Evolutionary conservation across 805 yeast genomes (phyloP).

Genomic region (Peterozyma xylosa): DNA sequence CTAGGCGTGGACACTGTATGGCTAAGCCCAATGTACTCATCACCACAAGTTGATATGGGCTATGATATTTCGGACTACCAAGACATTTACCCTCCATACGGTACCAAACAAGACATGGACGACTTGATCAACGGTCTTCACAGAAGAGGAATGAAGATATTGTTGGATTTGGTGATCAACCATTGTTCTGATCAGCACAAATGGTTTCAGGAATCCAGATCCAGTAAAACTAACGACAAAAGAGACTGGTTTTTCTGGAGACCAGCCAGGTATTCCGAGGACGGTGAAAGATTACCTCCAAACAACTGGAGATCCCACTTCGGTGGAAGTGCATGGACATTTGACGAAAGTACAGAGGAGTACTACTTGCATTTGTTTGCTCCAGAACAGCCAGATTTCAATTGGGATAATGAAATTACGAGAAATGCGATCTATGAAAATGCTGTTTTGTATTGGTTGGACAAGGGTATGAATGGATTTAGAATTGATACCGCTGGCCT

Average conservation of each 20-base stretch:
- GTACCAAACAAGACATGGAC: slow-evolving; percentile 46
- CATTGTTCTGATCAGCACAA: slow-evolving; percentile 49
- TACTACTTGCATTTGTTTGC: slow-evolving; percentile 51
- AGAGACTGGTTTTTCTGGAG: slow-evolving; percentile 60
- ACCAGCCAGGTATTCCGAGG: slow-evolving; percentile 34
- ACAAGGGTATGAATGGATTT: slow-evolving; percentile 52
- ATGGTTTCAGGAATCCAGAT: slow-evolving; percentile 51
- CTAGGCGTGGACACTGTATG: slow-evolving; percentile 46
- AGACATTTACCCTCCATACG: slow-evolving; percentile 42
- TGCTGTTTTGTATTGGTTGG: slow-evolving; percentile 46
- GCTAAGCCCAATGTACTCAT: slow-evolving; percentile 51
- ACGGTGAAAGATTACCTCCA: slow-evolving; percentile 47
- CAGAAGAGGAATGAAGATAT: slow-evolving; percentile 40
- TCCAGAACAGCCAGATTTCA: slow-evolving; percentile 48
- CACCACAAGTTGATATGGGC: slow-evolving; percentile 59
- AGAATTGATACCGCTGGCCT: slow-evolving; percentile 49
- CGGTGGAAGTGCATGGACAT: slow-evolving; percentile 50
- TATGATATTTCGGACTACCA: slow-evolving; percentile 52
- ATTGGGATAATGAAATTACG: slow-evolving; percentile 47
- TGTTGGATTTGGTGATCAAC: slow-evolving; percentile 51
- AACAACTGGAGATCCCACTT: slow-evolving; percentile 50
- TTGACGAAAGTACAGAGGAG: slow-evolving; percentile 45
- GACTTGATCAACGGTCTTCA: slow-evolving; percentile 38
- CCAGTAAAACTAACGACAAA: slow-evolving; percentile 43
- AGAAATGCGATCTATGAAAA: slow-evolving; percentile 32